Base-by-base conservation (phyloP, 129 eudicot genomes). In the Centella asiatica region DNA sequence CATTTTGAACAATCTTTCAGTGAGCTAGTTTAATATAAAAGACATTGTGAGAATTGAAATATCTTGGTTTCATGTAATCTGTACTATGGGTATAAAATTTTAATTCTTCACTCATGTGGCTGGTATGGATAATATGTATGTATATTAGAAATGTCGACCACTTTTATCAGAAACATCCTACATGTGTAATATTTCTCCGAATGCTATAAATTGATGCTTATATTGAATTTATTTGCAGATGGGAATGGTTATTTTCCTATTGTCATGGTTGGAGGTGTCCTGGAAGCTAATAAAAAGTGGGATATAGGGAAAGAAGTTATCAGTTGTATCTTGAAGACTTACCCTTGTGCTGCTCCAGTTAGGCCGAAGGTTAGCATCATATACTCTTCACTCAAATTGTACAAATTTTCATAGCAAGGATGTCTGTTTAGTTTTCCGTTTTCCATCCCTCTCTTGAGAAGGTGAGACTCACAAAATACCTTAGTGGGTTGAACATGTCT, bases 201-300 rank as follows among this genome's bases (percentile, higher is more conserved):
- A 46, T 24, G 11, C 59, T 26, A 25, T 34, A 10, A 31, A 29
- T 17, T 57, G 42, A 13, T 54, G 37, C 26, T 10, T 12, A 59
- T 56, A 5, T 70, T 64, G 46, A 42, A 65, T 44, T 63, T 72
- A 57, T 44, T 25, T 77, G 84, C 89, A 90, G 97, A 81, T 72
- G 92, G 82, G 15, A 77, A 46, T 23, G 73, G 65, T 31, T 24
- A 68, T 49, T 90, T 90, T 75, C 95, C 95, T 19, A 65, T 90
- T 68, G 95, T 90, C 33, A 69, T 90, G 80, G 97, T 90, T 74
- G 97, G 97, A 76, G 95, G 95, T 27, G 93, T 90, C 69, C 89
- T 90, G 33, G 77, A 72, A 76, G 74, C 83, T 64, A 83, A 90
- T 63, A 70, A 73, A 51, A 83, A 31, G 10, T 90, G 97, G 97